Evolutionary conservation across 2,329 filamentous ascomycete genomes (phyloP).

Genomic region (Pseudophaeomoniella oleicola): DNA sequence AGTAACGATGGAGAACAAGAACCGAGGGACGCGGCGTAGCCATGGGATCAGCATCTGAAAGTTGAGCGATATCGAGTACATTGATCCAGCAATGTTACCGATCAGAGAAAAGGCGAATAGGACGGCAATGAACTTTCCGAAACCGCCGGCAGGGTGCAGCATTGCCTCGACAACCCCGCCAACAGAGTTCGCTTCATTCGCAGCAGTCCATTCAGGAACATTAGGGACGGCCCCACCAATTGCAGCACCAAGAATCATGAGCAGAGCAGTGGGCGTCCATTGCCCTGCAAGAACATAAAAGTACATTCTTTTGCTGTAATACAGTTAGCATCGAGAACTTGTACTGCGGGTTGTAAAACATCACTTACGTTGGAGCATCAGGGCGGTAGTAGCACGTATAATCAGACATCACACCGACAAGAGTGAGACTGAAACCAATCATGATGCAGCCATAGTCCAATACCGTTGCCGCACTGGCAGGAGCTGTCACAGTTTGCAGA

Average conservation of each 20-base stretch:
- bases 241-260: slow-evolving; percentile 25
- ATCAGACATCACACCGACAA: neutral
- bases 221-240: slow-evolving; percentile 22
- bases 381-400: neutral
- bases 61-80: slow-evolving; percentile 29
- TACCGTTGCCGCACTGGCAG: neutral
- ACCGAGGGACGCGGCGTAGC: slow-evolving; percentile 24
- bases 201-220: slow-evolving; percentile 15
- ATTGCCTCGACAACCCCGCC: slow-evolving; percentile 24
- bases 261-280: slow-evolving; percentile 18
- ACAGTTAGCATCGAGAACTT: neutral
- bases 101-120: slow-evolving; percentile 27
- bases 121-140: slow-evolving; percentile 28
- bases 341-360: neutral
- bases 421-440: neutral
- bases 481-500: neutral
- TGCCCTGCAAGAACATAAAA: slow-evolving; percentile 20
- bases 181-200: slow-evolving; percentile 16
- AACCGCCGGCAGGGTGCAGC: slow-evolving; percentile 23
- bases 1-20: slow-evolving; percentile 25
- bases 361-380: neutral
- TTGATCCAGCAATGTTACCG: slow-evolving; percentile 28
- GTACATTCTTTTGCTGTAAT: neutral
- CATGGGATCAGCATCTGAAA: slow-evolving; percentile 27
- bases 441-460: neutral